These are phyloP conservation scores for Cichorium intybus DNA, from an alignment of 140 eudicot genomes.

Conservation along the genomic window DNA sequence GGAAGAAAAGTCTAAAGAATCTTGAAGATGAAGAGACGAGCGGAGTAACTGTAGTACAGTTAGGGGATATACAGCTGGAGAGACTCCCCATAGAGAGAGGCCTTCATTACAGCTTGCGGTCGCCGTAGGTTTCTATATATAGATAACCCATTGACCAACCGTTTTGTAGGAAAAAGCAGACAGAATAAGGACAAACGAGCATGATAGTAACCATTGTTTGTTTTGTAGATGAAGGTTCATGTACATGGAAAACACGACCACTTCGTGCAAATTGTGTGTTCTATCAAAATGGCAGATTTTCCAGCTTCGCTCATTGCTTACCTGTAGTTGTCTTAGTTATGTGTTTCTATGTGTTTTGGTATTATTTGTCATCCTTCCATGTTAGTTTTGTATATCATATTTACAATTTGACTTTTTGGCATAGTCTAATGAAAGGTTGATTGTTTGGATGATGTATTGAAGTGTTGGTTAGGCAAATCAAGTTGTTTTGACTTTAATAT, in stretches of 20 bases:
- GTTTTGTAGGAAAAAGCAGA: constrained; percentile 9
- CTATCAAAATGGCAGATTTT: constrained; percentile 8
- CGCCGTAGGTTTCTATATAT: constrained; percentile 27
- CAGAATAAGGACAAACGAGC: background rate
- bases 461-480: no score
- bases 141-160: constrained; percentile 20
- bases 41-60: constrained; percentile 22
- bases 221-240: constrained; percentile 10
- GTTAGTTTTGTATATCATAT: background rate
- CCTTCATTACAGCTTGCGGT: constrained; percentile 27
- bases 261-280: constrained; percentile 6
- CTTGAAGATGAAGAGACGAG: constrained; percentile 49
- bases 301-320: background rate
- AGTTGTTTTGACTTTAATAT: no score
- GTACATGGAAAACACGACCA: constrained; percentile 11
- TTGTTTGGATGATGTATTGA: no score
- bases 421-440: no score
- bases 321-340: background rate
- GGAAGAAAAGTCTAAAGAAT: constrained; percentile 53
- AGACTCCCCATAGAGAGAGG: constrained; percentile 56
- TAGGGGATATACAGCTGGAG: constrained; percentile 40
- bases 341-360: background rate
- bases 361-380: background rate
- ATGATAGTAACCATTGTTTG: background rate
- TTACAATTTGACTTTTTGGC: no score